Evolutionary conservation across 257 asterid genomes (phyloP).

Genomic region (Marsdenia floribunda): DNA sequence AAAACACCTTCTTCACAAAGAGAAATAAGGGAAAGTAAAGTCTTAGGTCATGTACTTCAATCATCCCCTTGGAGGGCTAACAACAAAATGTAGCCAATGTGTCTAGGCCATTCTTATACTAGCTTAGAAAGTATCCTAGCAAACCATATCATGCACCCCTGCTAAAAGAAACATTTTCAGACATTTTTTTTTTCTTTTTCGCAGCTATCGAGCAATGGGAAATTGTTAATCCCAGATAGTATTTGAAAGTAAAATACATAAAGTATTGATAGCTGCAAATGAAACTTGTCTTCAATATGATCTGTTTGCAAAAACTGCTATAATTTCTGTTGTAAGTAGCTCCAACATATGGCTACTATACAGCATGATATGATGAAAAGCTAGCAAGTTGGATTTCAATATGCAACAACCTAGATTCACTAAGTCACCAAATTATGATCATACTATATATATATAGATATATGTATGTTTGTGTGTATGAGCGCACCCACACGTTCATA

Average conservation of each 20-base stretch:
- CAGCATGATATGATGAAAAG: not conserved
- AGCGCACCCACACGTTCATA: no score
- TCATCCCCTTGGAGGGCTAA: not conserved
- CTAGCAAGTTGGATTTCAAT: not conserved
- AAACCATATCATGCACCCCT: not conserved
- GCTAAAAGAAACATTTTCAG: no score
- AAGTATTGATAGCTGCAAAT: no score
- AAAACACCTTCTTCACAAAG: not conserved
- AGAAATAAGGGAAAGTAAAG: not conserved
- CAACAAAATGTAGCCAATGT: not conserved
- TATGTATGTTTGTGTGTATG: no score
- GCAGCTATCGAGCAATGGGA: not conserved
- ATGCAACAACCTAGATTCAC: not conserved
- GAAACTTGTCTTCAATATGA: not conserved
- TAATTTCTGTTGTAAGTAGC: not conserved
- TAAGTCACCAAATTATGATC: not conserved
- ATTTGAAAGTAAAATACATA: not conserved
- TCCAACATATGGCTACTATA: not conserved
- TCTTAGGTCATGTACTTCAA: not conserved
- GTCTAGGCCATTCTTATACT: not conserved
- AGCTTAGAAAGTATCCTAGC: not conserved
- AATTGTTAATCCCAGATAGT: not conserved
- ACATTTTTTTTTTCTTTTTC: no score
- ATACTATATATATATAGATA: not conserved
- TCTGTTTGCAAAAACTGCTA: not conserved